phyloP scores from a whole-genome alignment of 225 moss, liverwort and hornwort species.

The Pleurozium schreberi region DNA sequence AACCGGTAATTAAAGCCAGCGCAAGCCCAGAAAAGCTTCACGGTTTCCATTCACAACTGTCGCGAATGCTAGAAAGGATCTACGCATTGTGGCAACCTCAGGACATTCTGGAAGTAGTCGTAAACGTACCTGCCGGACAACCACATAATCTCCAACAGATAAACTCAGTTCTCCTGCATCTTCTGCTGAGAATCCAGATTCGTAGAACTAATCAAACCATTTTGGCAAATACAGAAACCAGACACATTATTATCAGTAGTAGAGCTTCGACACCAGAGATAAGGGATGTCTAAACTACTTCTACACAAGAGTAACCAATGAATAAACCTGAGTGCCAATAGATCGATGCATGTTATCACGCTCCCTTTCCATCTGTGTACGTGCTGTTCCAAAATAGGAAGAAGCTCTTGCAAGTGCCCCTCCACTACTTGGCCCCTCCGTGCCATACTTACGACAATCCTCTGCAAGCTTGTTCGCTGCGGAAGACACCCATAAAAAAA shows the following conservation, averaged over 20 bases:
- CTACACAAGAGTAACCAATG: background rate
- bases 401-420: slow-evolving; percentile 89
- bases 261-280: background rate
- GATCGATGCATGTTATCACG: slow-evolving; percentile 75
- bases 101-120: background rate
- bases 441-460: slow-evolving; percentile 88
- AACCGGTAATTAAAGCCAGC: background rate
- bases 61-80: background rate
- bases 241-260: background rate
- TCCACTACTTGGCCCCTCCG: slow-evolving; percentile 73
- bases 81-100: background rate
- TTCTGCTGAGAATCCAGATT: slow-evolving; percentile 7
- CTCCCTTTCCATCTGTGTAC: slow-evolving; percentile 64
- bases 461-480: slow-evolving; percentile 79
- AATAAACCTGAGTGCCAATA: slow-evolving; percentile 74
- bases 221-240: background rate
- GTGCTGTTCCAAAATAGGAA: slow-evolving; percentile 62
- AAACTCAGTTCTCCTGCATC: slow-evolving; percentile 37
- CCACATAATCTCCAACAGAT: slow-evolving; percentile 44
- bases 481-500: background rate
- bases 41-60: background rate
- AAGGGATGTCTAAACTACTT: background rate
- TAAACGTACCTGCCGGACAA: slow-evolving; percentile 44
- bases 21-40: background rate
- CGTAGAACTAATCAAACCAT: background rate